Percentiles rank a stretch among this genome's conserved stretches.
Conservation (phyloP, 2,329 filamentous ascomycete genomes). For the Penicillium sp. region DNA sequence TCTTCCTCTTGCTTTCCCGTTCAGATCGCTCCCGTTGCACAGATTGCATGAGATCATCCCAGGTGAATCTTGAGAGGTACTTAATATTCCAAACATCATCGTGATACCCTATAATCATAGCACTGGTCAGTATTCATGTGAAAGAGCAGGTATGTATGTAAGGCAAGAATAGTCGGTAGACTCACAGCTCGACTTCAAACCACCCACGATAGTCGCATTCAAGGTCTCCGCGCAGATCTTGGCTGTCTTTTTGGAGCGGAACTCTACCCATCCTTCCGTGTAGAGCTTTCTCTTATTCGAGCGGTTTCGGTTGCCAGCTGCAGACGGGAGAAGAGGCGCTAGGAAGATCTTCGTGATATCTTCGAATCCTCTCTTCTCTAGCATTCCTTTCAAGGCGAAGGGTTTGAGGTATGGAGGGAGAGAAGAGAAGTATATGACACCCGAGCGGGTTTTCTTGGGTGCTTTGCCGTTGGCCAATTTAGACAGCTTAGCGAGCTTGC, state of each 20-base stretch:
- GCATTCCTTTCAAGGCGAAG: slow-evolving; percentile 44
- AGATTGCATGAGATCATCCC: slow-evolving; percentile 47
- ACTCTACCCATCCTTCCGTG: slow-evolving; percentile 49
- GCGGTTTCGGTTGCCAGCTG: slow-evolving; percentile 21
- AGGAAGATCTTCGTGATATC: slow-evolving; percentile 47
- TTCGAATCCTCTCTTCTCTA: slow-evolving; percentile 41
- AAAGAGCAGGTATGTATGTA: background rate
- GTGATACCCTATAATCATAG: slow-evolving; percentile 31
- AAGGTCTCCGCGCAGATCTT: slow-evolving; percentile 47
- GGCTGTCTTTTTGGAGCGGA: slow-evolving; percentile 42
- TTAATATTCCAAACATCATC: slow-evolving; percentile 50
- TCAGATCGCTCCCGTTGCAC: slow-evolving; percentile 44
- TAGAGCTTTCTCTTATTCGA: slow-evolving; percentile 46
- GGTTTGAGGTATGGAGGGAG: slow-evolving; percentile 50
- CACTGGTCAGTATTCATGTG: background rate
- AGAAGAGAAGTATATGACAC: slow-evolving; percentile 47
- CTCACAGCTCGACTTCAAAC: slow-evolving; percentile 42
- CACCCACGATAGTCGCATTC: slow-evolving; percentile 45
- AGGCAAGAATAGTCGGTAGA: background rate
- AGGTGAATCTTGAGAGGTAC: slow-evolving; percentile 44
- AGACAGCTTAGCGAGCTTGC: slow-evolving; percentile 16
- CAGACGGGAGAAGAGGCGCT: slow-evolving; percentile 34
- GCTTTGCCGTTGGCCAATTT: slow-evolving; percentile 8
- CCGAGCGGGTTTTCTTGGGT: slow-evolving; percentile 36
- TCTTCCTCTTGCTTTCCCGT: slow-evolving; percentile 41